These are phyloP conservation scores for Aspergillus coremiiformis DNA, from an alignment of 495 filamentous ascomycete genomes.

Conservation along the genomic window DNA sequence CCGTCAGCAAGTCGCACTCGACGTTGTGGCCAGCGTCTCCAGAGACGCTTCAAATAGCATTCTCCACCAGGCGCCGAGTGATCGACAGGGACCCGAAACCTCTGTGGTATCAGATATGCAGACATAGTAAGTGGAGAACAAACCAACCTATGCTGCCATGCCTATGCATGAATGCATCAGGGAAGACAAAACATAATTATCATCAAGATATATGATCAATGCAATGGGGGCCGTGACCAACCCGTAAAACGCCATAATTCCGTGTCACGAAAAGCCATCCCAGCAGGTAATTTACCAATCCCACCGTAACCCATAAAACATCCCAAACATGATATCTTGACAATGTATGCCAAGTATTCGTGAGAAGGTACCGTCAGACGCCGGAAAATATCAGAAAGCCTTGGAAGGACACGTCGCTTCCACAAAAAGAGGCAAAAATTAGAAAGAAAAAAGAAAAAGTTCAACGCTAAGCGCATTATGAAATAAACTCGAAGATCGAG, in stretches of 20 bases:
- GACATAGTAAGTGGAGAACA: not conserved
- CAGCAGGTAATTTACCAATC: slow-evolving; percentile 13
- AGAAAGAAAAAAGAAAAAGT: slow-evolving; percentile 22
- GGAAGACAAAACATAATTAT: slow-evolving; percentile 8
- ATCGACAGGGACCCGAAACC: not conserved
- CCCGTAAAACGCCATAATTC: slow-evolving; percentile 20
- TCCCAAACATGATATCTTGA: slow-evolving; percentile 15
- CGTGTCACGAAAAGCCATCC: slow-evolving; percentile 12
- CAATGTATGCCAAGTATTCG: slow-evolving; percentile 14
- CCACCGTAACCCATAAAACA: slow-evolving; percentile 14
- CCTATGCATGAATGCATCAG: not conserved
- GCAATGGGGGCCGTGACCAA: slow-evolving; percentile 11
- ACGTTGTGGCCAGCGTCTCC: not conserved
- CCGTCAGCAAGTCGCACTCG: not conserved
- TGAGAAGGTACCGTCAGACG: slow-evolving; percentile 20
- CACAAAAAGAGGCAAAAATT: slow-evolving; percentile 10
- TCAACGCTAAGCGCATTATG: slow-evolving; percentile 22
- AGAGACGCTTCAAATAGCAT: not conserved
- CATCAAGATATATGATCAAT: slow-evolving; percentile 14
- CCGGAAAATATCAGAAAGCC: slow-evolving; percentile 15
- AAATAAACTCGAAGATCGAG: slow-evolving; percentile 11
- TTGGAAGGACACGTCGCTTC: slow-evolving; percentile 16
- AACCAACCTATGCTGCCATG: not conserved
- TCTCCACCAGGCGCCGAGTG: not conserved
- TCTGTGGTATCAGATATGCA: not conserved